A percentile compares a stretch with the other conserved stretches of the same genome.
Evolutionary conservation across 2,329 filamentous ascomycete genomes (phyloP).

Genomic region (Diplodia intermedia): DNA sequence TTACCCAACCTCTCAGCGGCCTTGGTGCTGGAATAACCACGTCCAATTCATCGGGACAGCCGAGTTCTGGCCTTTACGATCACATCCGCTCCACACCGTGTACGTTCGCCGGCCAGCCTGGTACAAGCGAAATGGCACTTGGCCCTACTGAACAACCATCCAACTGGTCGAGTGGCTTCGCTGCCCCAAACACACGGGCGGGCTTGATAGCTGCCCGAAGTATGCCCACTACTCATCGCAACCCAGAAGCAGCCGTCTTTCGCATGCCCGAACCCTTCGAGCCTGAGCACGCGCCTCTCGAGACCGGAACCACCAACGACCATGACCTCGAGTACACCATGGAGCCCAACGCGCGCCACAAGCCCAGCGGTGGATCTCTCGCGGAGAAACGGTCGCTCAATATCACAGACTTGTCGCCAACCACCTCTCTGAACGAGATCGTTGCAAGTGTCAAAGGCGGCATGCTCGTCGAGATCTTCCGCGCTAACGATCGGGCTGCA

Average conservation of each 20-base stretch:
- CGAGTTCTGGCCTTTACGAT: not conserved
- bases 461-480: slow-evolving; percentile 70
- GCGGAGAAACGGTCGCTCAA: slow-evolving; percentile 63
- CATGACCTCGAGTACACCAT: not conserved
- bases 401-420: slow-evolving; percentile 67
- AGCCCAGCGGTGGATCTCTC: not conserved
- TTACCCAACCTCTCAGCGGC: not conserved
- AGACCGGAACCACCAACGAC: not conserved
- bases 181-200: not conserved
- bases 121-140: not conserved
- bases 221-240: not conserved
- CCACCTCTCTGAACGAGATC: slow-evolving; percentile 70
- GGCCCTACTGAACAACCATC: not conserved
- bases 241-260: not conserved
- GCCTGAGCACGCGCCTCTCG: not conserved
- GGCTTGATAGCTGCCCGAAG: not conserved
- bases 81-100: not conserved
- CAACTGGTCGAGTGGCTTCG: not conserved
- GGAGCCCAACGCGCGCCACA: not conserved
- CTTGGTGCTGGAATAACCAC: not conserved
- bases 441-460: slow-evolving; percentile 72
- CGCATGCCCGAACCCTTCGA: not conserved
- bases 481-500: slow-evolving; percentile 67
- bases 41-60: not conserved
- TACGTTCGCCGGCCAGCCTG: not conserved